Conservation (phyloP, 306 rosid genomes). For the Albizia julibrissin region DNA sequence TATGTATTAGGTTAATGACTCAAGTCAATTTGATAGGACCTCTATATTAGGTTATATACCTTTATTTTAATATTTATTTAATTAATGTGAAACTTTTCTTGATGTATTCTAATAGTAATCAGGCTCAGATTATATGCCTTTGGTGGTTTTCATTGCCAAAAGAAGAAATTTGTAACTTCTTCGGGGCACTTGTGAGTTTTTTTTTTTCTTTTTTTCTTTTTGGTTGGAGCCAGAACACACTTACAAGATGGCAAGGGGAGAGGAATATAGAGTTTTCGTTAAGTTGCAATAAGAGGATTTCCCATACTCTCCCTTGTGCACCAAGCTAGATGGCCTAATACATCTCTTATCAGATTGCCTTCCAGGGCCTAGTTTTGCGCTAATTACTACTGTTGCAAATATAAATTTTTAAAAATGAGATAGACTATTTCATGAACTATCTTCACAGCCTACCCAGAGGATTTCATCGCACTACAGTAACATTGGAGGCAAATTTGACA, state of each 20-base stretch:
- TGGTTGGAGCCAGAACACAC: neutral
- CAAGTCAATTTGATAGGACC: too few relatives aligned
- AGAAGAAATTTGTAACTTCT: slow-evolving; percentile 13
- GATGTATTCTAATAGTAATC: too few relatives aligned
- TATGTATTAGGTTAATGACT: too few relatives aligned
- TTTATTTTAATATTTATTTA: too few relatives aligned
- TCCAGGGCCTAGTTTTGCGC: neutral
- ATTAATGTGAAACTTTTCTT: too few relatives aligned
- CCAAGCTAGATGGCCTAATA: neutral
- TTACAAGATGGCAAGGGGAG: neutral
- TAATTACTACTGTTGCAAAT: neutral
- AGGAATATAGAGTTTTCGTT: neutral
- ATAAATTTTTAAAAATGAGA: neutral
- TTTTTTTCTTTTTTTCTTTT: too few relatives aligned
- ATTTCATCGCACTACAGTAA: neutral
- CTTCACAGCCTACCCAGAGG: neutral
- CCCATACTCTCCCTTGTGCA: neutral
- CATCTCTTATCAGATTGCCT: neutral
- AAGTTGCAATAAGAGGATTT: neutral
- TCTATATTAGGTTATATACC: too few relatives aligned
- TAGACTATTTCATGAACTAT: neutral
- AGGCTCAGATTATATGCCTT: neutral
- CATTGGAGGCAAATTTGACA: neutral
- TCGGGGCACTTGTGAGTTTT: neutral
- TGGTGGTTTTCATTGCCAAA: neutral